phyloP scores from a whole-genome alignment of 805 yeast species.

The Henningerozyma blattae region DNA sequence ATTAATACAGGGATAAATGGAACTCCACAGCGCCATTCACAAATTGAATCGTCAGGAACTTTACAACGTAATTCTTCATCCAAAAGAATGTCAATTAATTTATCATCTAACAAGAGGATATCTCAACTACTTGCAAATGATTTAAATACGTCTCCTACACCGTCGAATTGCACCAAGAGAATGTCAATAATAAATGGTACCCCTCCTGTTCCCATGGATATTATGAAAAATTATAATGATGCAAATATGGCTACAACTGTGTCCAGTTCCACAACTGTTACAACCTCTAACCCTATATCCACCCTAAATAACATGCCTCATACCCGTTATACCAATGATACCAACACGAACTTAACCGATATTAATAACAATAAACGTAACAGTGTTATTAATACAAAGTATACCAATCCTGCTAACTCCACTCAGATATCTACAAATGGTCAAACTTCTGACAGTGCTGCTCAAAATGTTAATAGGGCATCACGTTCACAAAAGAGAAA shows the following conservation, averaged over 20 bases:
- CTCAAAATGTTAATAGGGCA: constrained; percentile 5
- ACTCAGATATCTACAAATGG: background rate
- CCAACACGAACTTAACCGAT: too few relatives aligned
- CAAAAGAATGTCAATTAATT: constrained; percentile 16
- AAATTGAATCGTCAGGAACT: background rate
- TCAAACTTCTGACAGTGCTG: background rate
- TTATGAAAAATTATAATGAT: constrained; percentile 11
- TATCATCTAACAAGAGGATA: constrained; percentile 17
- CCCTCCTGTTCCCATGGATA: constrained; percentile 18
- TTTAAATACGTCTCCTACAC: constrained; percentile 20
- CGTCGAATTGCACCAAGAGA: constrained; percentile 19
- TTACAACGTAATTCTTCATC: constrained; percentile 6
- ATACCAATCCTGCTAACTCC: background rate
- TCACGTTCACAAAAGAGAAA: constrained; percentile 25
- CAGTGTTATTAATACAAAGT: background rate
- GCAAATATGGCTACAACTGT: background rate
- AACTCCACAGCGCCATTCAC: constrained; percentile 3
- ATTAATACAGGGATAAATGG: constrained; percentile 11
- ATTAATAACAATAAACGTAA: too few relatives aligned
- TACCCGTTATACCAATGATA: too few relatives aligned
- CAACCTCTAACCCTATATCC: background rate
- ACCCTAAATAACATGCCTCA: too few relatives aligned
- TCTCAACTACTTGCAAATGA: constrained; percentile 10
- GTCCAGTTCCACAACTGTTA: background rate
- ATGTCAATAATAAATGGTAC: constrained; percentile 10